Evolutionary conservation across 2,329 filamentous ascomycete genomes (phyloP), one percentile per base, ranked within the genome.

Genomic region (Stachybotrys chartarum): DNA sequence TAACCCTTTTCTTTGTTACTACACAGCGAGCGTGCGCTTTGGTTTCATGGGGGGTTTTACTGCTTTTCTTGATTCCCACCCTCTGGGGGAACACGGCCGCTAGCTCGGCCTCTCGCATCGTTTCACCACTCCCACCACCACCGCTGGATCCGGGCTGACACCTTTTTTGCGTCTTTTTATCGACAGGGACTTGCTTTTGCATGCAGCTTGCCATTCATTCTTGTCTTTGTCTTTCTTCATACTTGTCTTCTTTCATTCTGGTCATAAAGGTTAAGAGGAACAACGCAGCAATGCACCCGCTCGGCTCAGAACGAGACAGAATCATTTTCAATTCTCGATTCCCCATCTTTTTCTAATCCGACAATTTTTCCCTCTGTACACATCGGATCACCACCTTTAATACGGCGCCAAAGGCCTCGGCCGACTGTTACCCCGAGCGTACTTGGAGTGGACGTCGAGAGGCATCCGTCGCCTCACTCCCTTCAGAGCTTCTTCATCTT

Each of bases 221-320:
- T 59, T 61, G 60, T 65, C 65, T 63, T 60, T 57, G 56, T 57
- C 64, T 67, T 65, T 69, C 61, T 56, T 61, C 57, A 64, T 62
- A 62, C 62, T 55, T 60, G 55, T 60, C 56, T 60, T 47, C 54
- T 58, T 58, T 60, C 54, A 54, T 53, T 58, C 60, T 63, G 63
- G 66, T 62, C 59, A 61, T 68, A 66, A 68, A 72, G 78, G 74
- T 77, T 71, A 81, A 82, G 78, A 83, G 75, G 75, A 80, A 78
- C 67, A 79, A 42, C 75, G 81, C 81, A 84, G 81, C 81, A 82
- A 84, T 84, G 81, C 81, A 81, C 74, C 71, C 71, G 70, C 72
- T 76, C 74, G 76, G 75, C 72, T 64, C 61, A 72, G 72, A 67
- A 72, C 75, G 75, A 78, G 75, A 76, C 74, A 70, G 70, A 68